Evolutionary conservation across 305 asterid genomes (phyloP).

Genomic region (Rubia peregrina): DNA sequence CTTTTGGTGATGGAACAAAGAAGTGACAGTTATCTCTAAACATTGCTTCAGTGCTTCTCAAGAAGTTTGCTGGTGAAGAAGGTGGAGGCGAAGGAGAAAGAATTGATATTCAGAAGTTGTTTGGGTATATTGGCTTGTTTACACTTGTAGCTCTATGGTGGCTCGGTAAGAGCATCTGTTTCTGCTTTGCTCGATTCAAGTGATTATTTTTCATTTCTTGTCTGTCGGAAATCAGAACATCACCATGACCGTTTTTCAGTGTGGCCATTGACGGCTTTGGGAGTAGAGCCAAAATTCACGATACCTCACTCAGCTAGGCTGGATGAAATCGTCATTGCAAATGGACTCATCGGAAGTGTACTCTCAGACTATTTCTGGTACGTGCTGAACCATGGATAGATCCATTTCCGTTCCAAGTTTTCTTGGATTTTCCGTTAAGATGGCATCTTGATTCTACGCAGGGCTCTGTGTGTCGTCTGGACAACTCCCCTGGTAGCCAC

Average conservation of each 20-base stretch:
- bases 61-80: conserved; percentile 92
- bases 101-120: conserved; percentile 87
- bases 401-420: neutral
- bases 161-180: conserved; percentile 60
- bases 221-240: neutral
- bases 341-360: conserved; percentile 89
- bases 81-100: conserved; percentile 97
- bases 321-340: conserved; percentile 93
- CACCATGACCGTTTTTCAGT: conserved; percentile 41
- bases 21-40: conserved; percentile 12
- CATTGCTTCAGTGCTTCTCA: conserved; percentile 77
- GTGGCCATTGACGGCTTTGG: conserved; percentile 96
- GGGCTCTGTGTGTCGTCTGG: conserved; percentile 99
- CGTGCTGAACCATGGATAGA: conserved; percentile 7
- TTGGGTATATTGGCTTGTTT: conserved; percentile 85
- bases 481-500: conserved; percentile 98
- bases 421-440: neutral
- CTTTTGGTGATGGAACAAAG: conserved; percentile 8
- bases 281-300: conserved; percentile 93
- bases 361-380: conserved; percentile 97
- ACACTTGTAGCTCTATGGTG: conserved; percentile 96
- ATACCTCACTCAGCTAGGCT: conserved; percentile 82
- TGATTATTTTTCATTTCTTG: neutral
- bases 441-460: conserved; percentile 20
- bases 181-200: conserved; percentile 2